Evolutionary conservation across 2,329 filamentous ascomycete genomes (phyloP).

Genomic region (Botrytis porri): DNA sequence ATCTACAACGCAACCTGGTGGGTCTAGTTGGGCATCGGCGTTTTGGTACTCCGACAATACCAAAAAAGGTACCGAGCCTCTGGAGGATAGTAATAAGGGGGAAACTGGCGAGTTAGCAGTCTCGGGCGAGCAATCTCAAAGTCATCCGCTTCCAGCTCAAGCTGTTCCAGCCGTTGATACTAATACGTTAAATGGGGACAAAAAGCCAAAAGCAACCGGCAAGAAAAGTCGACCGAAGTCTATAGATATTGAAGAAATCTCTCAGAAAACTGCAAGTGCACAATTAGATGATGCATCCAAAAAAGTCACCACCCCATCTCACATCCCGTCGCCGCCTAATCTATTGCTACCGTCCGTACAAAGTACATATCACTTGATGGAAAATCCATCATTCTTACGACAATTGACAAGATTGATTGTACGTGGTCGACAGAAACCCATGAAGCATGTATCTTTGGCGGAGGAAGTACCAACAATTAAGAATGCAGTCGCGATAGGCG

Average conservation of each 20-base stretch:
- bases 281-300: conserved; percentile 23
- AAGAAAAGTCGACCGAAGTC: conserved; percentile 33
- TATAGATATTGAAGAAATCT: conserved; percentile 27
- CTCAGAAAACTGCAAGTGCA: conserved; percentile 19
- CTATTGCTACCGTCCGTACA: conserved; percentile 67
- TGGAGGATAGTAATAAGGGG: conserved; percentile 17
- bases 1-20: conserved; percentile 31
- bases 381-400: conserved; percentile 68
- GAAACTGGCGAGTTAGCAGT: conserved; percentile 51
- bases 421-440: conserved; percentile 53
- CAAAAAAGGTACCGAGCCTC: conserved; percentile 30
- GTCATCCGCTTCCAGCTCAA: conserved; percentile 41
- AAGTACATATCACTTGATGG: conserved; percentile 64
- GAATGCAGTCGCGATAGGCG: conserved; percentile 86
- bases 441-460: conserved; percentile 69
- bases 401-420: conserved; percentile 60
- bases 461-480: conserved; percentile 70
- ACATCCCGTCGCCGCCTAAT: conserved; percentile 48
- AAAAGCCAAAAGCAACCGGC: conserved; percentile 27
- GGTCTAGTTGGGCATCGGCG: conserved; percentile 64
- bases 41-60: conserved; percentile 63
- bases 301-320: conserved; percentile 24
- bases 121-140: conserved; percentile 54
- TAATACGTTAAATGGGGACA: conserved; percentile 23
- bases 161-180: conserved; percentile 16